Base-by-base conservation (phyloP, 441 rosid genomes). In the Erysimum pusillum region DNA sequence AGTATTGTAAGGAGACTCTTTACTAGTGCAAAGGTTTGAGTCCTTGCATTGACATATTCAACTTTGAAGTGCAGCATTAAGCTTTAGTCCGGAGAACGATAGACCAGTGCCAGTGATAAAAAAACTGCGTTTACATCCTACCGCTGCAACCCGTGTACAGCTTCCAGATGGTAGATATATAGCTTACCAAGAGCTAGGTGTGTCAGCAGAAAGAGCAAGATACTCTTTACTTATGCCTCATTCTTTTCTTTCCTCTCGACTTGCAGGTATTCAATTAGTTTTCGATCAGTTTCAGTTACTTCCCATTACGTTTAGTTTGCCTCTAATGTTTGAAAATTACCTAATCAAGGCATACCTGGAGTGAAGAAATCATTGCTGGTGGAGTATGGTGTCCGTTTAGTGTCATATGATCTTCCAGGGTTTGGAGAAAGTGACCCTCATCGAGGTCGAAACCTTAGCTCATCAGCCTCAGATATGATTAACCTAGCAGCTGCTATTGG, bases 151-250 rank as follows among this genome's bases (percentile, higher is more conserved):
- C 42, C 90, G 84, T 15, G 71, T 88, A 65, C 79, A 77, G 82
- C 98, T 96, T 84, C 97, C 97, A 13, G 98, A 96, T 86, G 99
- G 98, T 62, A 90, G 99, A 81, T 78, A 82, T 69, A 45, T 91
- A 81, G 98, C 98, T 78, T 96, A 90, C 86, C 78, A 74, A 6
- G 97, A 88, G 68, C 76, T 61, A 4, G 99, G 99, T 75, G 93
- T 93, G 73, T 76, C 92, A 25, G 91, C 89, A 3, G 81, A 82
- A 38, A 89, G 83, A 84, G 97, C 98, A 20, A 83, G 98, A 83
- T 86, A 83, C 83, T 80, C 97, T 67, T 59, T 96, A 18, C 71
- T 96, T 69, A 82, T 78, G 75, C 89, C 98, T 4, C 99, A 93
- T 87, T 80, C 96, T 34, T 89, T 96, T 81, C 93, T 96, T 44